Conservation (phyloP, 805 yeast genomes). For the Saccharomyces mikatae region DNA sequence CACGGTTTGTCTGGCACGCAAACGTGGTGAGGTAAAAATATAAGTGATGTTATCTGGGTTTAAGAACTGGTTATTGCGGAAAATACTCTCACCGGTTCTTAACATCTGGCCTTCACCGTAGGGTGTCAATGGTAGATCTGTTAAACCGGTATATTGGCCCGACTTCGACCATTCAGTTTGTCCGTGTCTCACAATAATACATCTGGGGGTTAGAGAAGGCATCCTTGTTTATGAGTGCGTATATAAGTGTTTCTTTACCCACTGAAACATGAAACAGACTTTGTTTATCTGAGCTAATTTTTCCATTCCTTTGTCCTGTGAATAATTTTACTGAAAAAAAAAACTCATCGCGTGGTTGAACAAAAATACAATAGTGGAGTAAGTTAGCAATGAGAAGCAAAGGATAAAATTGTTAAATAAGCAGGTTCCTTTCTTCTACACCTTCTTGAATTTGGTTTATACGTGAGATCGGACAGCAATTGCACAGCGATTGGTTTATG, state of each 20-base stretch:
- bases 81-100: slow-evolving; percentile 62
- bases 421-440: neutral
- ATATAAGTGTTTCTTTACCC: neutral
- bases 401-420: neutral
- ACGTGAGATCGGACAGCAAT: neutral
- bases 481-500: neutral
- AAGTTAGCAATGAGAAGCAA: neutral
- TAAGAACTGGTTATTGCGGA: slow-evolving; percentile 52
- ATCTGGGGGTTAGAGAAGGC: slow-evolving; percentile 48
- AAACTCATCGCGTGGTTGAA: neutral
- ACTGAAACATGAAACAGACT: neutral
- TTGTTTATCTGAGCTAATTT: neutral
- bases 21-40: slow-evolving; percentile 74
- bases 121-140: slow-evolving; percentile 72
- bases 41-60: slow-evolving; percentile 55
- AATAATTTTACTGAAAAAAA: neutral
- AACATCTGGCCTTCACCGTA: slow-evolving; percentile 72
- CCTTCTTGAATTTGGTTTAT: neutral
- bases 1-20: slow-evolving; percentile 69
- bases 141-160: slow-evolving; percentile 83
- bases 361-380: neutral
- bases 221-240: slow-evolving; percentile 13
- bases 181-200: slow-evolving; percentile 70
- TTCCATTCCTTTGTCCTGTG: neutral
- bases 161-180: slow-evolving; percentile 95